phyloP scores from a whole-genome alignment of 495 filamentous ascomycete species.

The Penicillium angulare region DNA sequence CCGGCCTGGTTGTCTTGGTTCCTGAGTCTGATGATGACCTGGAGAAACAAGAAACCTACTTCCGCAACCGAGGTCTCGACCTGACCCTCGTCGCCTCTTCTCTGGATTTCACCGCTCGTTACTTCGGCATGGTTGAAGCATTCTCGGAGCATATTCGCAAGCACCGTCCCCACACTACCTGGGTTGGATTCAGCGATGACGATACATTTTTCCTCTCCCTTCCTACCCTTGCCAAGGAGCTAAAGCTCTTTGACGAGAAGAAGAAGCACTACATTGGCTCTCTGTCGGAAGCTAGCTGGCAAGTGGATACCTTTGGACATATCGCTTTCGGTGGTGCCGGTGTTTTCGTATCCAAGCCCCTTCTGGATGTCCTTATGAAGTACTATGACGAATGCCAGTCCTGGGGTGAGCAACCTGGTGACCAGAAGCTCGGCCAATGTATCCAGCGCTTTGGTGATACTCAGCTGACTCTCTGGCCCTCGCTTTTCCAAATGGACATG shows the following conservation, averaged over 20 bases:
- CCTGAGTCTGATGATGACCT: slow-evolving; percentile 46
- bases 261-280: slow-evolving; percentile 60
- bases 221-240: slow-evolving; percentile 46
- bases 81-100: slow-evolving; percentile 54
- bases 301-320: slow-evolving; percentile 58
- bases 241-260: slow-evolving; percentile 54
- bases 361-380: slow-evolving; percentile 53
- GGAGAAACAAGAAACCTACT: slow-evolving; percentile 45
- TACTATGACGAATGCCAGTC: slow-evolving; percentile 54
- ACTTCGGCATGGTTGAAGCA: slow-evolving; percentile 60
- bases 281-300: slow-evolving; percentile 60
- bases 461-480: slow-evolving; percentile 55
- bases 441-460: slow-evolving; percentile 56
- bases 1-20: slow-evolving; percentile 48
- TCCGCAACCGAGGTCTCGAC: slow-evolving; percentile 50
- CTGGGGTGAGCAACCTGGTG: slow-evolving; percentile 52
- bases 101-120: slow-evolving; percentile 58
- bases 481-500: slow-evolving; percentile 64
- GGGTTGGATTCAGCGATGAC: slow-evolving; percentile 67
- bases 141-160: slow-evolving; percentile 51
- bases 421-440: slow-evolving; percentile 62
- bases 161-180: slow-evolving; percentile 53
- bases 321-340: slow-evolving; percentile 71
- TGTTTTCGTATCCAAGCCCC: slow-evolving; percentile 60
- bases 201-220: slow-evolving; percentile 73